Evolutionary conservation across 2,329 filamentous ascomycete species (phyloP), one percentile per base, ranked within the genome.

Genomic region (Periglandula ipomoeae): DNA sequence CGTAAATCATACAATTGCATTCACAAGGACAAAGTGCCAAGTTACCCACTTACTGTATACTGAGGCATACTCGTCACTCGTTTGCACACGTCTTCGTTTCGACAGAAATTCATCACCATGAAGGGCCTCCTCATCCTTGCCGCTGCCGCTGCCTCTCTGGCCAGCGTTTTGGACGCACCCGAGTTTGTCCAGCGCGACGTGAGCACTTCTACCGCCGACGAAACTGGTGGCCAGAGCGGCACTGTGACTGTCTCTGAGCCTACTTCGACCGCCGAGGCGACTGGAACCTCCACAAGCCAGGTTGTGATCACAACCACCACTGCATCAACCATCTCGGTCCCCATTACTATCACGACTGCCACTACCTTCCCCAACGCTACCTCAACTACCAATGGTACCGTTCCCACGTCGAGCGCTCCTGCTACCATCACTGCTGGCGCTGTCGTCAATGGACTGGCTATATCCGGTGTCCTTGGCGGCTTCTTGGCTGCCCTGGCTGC

Each of bases 401-500:
- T 7, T 2, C 9, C 42, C 5, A 20, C 32, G 5, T 17, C 32
- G 9, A 19, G 10, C 19, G 19, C 23, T 9, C 15, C 24, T 11
- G 23, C 24, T 10, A 35, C 52, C 7, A 38, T 54, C 35, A 58
- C 51, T 23, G 54, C 47, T 17, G 59, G 53, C 19, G 48, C 56
- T 0, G 46, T 46, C 11, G 38, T 46, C 37, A 53, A 56, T 24
- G 50, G 46, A 19, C 43, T 53, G 15, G 39, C 44, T 9, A 30
- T 24, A 5, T 44, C 46, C 13, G 57, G 48, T 47, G 9, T 58
- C 30, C 38, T 58, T 20, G 51, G 52, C 22, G 57, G 51, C 27
- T n/a, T 61, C 44, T 17, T 61, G 13, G 59, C 58, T 11, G 55
- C 55, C 34, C 22, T 54, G 0, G 52, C 45, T 3, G 59, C 55